Base-by-base conservation (phyloP, 2,329 filamentous ascomycete genomes). In the Botrytis hyacinthi region DNA sequence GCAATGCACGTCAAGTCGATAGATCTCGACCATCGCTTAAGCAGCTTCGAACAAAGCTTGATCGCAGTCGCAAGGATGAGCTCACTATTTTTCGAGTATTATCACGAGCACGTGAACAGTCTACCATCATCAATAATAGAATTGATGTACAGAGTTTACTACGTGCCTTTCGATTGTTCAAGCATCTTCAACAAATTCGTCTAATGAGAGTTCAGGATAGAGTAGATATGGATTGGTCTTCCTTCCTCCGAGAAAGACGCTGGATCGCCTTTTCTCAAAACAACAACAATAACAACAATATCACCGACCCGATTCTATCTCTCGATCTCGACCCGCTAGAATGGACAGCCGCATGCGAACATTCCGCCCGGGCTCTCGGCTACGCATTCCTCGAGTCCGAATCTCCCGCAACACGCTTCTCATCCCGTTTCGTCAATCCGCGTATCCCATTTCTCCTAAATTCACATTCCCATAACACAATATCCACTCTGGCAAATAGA, bases 321-420 rank as follows among this genome's bases (percentile, higher is more conserved):
- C 83, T 83, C 73, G 81, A 84, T 32, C 81, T 86, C 26, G 83
- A 88, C 22, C 83, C 86, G 75, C 83, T 90, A 37, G 85, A 86
- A 76, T 92, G 90, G 90, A 86, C 87, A 61, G 84, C 85, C 22
- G 90, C 90, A 29, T 92, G 89, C 77, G 85, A 87, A 18, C 88
- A 90, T 78, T 89, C 88, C 46, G 85, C 89, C 9, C 86, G 85
- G 74, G 90, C 86, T 3, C 84, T 92, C 37, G 86, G 87, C 12
- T 81, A 84, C 32, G 89, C 90, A 4, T 82, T 91, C 4, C 81
- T 90, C 61, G 83, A 85, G 46, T 87, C 88, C 0, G 82, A 84
- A 73, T 89, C 88, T 48, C 85, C 86, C 35, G 87, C 87, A 72
- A 62, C 66, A 4, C 73, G 78, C 22, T 78, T 81, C 37, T 80